Base-by-base conservation (phyloP, 257 asterid species). In the Fraxinus pennsylvanica region DNA sequence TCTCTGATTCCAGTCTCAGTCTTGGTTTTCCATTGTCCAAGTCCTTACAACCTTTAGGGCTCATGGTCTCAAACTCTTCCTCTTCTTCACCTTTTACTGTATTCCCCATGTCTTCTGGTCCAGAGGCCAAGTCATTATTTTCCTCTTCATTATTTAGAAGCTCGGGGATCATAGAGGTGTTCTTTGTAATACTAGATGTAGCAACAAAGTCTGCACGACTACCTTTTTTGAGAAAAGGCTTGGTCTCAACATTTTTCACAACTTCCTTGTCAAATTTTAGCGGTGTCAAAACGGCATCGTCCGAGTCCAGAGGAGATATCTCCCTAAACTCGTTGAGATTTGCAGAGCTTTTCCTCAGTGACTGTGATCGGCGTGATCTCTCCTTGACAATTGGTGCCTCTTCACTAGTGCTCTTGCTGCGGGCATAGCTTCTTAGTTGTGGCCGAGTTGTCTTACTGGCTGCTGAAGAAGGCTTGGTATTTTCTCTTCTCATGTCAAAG, bases 401-500 rank as follows among this genome's bases (percentile, higher is more conserved):
- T 72, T 96, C 97, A 41, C 45, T 76, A 9, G 77, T 82, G 84
- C 84, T 90, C 87, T 87, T 93, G 85, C 88, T 91, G 75, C 91
- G 90, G 82, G 88, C 50, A 81, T 88, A 89, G 87, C 78, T 90
- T 83, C 93, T 89, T 39, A 75, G 78, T 77, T 91, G 96, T 9
- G 90, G 83, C 57, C 97, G 92, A 83, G 85, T 77, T 45, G 84
- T 68, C 84, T 91, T 92, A 72, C 82, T 85, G 78, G 87, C 79
- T 79, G 91, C 84, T 68, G 86, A 74, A 83, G 91, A 90, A 76
- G 96, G 91, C 83, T 86, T 96, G 70, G 94, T 78, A 70, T 86
- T 93, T 85, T 96, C 99, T 82, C 90, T 96, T 88, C 91, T 85
- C 85, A 92, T 76, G 71, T 91, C 97, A 67, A 96, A 85, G 80